Percentiles rank a stretch among this genome's conserved stretches.
Evolutionary conservation across 2,329 filamentous ascomycete species (phyloP).

Genomic region (Aspergillus carbonarius): DNA sequence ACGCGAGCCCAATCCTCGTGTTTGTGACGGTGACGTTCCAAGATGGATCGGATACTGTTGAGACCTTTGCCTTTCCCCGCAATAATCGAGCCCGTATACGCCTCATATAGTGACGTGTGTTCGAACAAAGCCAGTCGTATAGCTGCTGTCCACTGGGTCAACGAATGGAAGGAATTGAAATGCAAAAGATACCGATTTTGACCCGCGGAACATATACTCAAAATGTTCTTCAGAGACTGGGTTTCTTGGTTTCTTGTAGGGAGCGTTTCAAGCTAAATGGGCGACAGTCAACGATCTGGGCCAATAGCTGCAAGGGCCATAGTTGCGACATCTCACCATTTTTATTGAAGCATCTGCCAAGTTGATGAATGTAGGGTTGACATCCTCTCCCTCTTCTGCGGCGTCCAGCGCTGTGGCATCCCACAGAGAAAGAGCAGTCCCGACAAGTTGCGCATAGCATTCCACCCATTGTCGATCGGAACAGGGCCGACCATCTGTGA

Average conservation of each 20-base stretch:
- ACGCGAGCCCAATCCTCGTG: conserved; percentile 94
- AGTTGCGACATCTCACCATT: conserved; percentile 65
- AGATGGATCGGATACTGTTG: conserved; percentile 86
- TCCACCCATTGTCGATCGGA: conserved; percentile 88
- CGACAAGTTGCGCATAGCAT: conserved; percentile 94
- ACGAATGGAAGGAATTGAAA: conserved; percentile 90
- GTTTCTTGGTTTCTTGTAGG: conserved; percentile 76
- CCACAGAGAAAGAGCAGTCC: conserved; percentile 93
- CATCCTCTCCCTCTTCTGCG: conserved; percentile 79
- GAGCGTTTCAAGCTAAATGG: conserved; percentile 75
- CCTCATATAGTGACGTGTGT: conserved; percentile 87
- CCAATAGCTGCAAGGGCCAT: not conserved
- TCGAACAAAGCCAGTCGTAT: conserved; percentile 95
- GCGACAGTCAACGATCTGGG: conserved; percentile 20
- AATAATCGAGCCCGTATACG: conserved; percentile 93
- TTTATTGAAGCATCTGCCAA: conserved; percentile 96
- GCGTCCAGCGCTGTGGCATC: conserved; percentile 88
- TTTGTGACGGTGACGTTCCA: conserved; percentile 74
- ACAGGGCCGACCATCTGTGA: conserved; percentile 78
- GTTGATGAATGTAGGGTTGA: conserved; percentile 91
- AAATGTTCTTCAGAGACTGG: conserved; percentile 85
- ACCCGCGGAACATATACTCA: conserved; percentile 92
- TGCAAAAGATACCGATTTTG: conserved; percentile 94
- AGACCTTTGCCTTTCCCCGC: conserved; percentile 87
- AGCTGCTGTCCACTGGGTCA: conserved; percentile 93